phyloP scores from a whole-genome alignment of 805 yeast species.

The Kregervanrija fluxuum region DNA sequence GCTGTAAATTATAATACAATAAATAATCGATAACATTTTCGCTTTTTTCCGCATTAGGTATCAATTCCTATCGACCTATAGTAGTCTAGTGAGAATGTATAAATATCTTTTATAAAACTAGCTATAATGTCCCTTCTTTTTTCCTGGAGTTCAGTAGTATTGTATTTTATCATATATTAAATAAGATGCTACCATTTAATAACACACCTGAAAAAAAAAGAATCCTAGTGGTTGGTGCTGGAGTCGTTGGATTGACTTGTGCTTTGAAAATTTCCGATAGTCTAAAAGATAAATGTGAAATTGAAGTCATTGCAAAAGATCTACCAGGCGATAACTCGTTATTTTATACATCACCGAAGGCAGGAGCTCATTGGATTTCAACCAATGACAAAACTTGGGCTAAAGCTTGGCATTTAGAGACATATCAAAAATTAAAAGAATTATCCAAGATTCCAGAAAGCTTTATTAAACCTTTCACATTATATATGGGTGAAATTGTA shows the following conservation, averaged over 20 bases:
- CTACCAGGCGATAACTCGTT: conserved; percentile 47
- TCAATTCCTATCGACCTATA: too few relatives aligned
- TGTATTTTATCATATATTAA: too few relatives aligned
- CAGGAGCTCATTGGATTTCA: conserved; percentile 66
- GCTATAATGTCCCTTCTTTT: too few relatives aligned
- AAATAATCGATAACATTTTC: too few relatives aligned
- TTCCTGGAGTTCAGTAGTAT: too few relatives aligned
- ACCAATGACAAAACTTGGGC: conserved; percentile 31
- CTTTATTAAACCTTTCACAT: conserved; percentile 23
- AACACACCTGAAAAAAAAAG: conserved; percentile 1
- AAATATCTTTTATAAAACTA: too few relatives aligned
- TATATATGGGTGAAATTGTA: conserved; percentile 20
- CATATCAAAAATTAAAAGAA: conserved; percentile 29
- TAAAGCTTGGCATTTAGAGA: conserved; percentile 27
- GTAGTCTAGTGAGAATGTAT: too few relatives aligned
- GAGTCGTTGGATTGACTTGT: conserved; percentile 45
- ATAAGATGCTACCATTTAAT: too few relatives aligned
- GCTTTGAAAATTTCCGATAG: conserved; percentile 30
- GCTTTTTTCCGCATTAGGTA: too few relatives aligned
- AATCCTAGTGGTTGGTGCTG: conserved; percentile 16
- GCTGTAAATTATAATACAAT: too few relatives aligned
- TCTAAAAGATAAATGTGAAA: conserved; percentile 23
- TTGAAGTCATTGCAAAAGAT: conserved; percentile 35
- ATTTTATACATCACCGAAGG: conserved; percentile 56
- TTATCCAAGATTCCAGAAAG: conserved; percentile 31